Evolutionary conservation across 2,329 filamentous ascomycete genomes (phyloP).

Genomic region (Aspergillus aculeatinus): DNA sequence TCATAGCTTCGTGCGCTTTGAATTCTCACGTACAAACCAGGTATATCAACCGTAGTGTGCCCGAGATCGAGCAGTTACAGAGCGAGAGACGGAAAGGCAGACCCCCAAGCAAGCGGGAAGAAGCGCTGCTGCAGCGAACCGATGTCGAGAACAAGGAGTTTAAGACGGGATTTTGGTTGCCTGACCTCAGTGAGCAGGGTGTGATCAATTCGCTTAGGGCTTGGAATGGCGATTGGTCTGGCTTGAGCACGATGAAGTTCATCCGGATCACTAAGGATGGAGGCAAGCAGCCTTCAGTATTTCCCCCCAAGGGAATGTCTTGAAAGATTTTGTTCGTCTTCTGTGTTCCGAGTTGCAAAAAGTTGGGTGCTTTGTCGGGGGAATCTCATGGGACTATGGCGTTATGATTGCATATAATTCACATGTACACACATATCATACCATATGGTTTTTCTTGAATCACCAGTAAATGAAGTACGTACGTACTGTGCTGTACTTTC

Average conservation of each 20-base stretch:
- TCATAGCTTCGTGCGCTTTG: neutral
- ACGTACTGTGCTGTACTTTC: neutral
- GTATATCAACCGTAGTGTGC: slow-evolving; percentile 38
- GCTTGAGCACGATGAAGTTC: slow-evolving; percentile 73
- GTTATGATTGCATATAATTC: slow-evolving; percentile 22
- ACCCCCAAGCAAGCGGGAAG: slow-evolving; percentile 74
- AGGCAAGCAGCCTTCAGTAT: slow-evolving; percentile 65
- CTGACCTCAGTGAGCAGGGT: slow-evolving; percentile 68
- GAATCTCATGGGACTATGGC: slow-evolving; percentile 22
- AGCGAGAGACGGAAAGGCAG: slow-evolving; percentile 72
- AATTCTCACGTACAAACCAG: slow-evolving; percentile 19
- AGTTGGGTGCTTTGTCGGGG: neutral
- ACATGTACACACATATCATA: too few relatives aligned
- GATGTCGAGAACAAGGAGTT: slow-evolving; percentile 74
- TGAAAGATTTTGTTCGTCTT: slow-evolving; percentile 30
- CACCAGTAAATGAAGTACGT: neutral
- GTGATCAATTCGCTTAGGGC: slow-evolving; percentile 65
- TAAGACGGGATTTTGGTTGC: slow-evolving; percentile 75
- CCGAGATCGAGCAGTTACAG: slow-evolving; percentile 48
- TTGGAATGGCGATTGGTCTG: slow-evolving; percentile 85
- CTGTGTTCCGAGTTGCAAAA: slow-evolving; percentile 12
- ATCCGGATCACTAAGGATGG: slow-evolving; percentile 69
- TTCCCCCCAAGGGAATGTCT: slow-evolving; percentile 67
- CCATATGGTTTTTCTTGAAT: too few relatives aligned
- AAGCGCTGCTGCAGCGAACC: slow-evolving; percentile 70